Evolutionary conservation across 176 grass and related monocot species (phyloP).

Genomic region (Carex littledalei): DNA sequence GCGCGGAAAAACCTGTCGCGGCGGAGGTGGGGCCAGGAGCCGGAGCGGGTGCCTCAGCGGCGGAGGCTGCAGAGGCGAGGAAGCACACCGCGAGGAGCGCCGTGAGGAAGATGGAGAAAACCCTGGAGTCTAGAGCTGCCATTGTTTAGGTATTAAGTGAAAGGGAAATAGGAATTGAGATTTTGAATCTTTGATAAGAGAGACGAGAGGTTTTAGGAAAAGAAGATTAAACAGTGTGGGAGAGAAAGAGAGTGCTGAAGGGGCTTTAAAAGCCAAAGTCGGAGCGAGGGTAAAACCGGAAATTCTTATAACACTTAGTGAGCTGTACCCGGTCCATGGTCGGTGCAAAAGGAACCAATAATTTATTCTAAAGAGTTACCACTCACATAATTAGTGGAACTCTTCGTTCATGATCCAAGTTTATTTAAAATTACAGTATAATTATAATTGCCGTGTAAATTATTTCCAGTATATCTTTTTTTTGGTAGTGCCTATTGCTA

Average conservation of each 20-base stretch:
- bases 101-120: conserved; percentile 5
- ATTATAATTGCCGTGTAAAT: not conserved
- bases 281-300: not conserved
- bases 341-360: not conserved
- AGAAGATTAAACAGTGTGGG: not conserved
- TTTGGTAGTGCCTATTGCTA: not conserved
- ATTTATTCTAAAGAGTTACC: not conserved
- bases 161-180: not conserved
- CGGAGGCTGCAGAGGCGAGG: conserved; percentile 13
- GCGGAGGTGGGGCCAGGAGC: conserved; percentile 22
- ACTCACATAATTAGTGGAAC: not conserved
- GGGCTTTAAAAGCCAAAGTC: not conserved
- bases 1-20: conserved; percentile 24
- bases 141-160: conserved; percentile 13
- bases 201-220: conserved; percentile 21
- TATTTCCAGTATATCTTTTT: not conserved
- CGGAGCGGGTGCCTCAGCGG: conserved; percentile 34
- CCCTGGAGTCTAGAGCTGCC: conserved; percentile 23
- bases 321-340: not conserved
- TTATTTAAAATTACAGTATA: not conserved
- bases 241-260: not conserved
- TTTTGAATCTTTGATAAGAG: not conserved
- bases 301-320: not conserved
- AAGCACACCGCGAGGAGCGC: not conserved
- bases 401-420: not conserved